A percentile compares a stretch with the other conserved stretches of the same genome.
Conservation (phyloP, 768 basidiomycete genomes). For the Termitomyces sp. region DNA sequence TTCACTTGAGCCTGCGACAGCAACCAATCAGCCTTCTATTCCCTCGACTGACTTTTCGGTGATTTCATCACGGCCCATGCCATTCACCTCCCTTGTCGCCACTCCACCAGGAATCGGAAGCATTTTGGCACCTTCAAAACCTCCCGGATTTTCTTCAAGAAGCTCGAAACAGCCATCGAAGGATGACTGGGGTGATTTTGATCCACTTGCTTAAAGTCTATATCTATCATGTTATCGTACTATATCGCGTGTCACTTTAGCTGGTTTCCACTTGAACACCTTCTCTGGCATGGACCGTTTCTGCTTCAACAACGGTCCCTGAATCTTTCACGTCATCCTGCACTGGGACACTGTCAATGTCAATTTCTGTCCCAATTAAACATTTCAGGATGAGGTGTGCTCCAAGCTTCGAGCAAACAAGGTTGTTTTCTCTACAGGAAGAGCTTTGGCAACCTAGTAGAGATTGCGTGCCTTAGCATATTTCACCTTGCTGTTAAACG, state of each 20-base stretch:
- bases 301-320: conserved; percentile 53
- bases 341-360: conserved; percentile 31
- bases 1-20: conserved; percentile 15
- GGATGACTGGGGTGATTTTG: conserved; percentile 78
- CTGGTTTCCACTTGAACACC: conserved; percentile 42
- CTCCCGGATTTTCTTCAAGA: conserved; percentile 45
- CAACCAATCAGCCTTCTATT: conserved; percentile 8
- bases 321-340: conserved; percentile 25
- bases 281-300: conserved; percentile 36
- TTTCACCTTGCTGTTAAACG: not conserved
- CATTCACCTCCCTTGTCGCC: conserved; percentile 16
- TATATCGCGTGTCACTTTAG: conserved; percentile 8
- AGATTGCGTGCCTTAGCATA: not conserved
- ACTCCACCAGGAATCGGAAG: conserved; percentile 34
- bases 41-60: not conserved
- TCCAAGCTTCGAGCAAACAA: conserved; percentile 73
- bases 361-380: conserved; percentile 44
- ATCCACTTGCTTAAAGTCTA: conserved; percentile 53
- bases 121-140: conserved; percentile 61
- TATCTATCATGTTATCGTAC: conserved; percentile 3
- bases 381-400: conserved; percentile 61
- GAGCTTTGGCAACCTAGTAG: conserved; percentile 59
- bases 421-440: conserved; percentile 64
- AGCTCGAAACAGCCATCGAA: conserved; percentile 46
- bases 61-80: conserved; percentile 3